phyloP scores from a whole-genome alignment of 163 green algal genomes.

The Coccomyxa subellipsoidea region DNA sequence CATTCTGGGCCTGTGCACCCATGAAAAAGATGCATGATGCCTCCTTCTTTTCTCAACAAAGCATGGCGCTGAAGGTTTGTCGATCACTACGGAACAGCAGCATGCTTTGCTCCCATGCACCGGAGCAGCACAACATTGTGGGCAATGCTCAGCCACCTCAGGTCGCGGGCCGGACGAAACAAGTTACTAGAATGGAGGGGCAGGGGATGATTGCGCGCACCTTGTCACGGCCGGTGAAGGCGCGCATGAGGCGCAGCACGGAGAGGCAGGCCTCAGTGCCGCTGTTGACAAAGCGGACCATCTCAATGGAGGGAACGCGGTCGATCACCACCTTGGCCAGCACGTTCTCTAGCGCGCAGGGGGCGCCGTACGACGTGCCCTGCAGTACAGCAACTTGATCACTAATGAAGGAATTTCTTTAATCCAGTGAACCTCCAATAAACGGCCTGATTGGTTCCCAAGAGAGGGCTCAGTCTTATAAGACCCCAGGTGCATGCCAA shows the following conservation, averaged over 20 bases:
- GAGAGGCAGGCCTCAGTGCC: conserved; percentile 98
- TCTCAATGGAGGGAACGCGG: conserved; percentile 95
- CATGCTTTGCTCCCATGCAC: too few relatives aligned
- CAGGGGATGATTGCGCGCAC: conserved; percentile 9
- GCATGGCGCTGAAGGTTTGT: too few relatives aligned
- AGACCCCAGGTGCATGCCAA: too few relatives aligned
- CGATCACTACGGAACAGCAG: too few relatives aligned
- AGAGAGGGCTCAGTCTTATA: too few relatives aligned
- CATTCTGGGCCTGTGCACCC: not conserved
- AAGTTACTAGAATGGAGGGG: not conserved
- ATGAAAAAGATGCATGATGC: not conserved
- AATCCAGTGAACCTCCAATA: not conserved
- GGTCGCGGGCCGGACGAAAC: too few relatives aligned
- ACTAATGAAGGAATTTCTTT: not conserved
- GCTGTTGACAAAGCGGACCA: conserved; percentile 97
- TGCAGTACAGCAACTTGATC: too few relatives aligned
- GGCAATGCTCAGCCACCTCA: too few relatives aligned
- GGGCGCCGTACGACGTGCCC: conserved; percentile 95
- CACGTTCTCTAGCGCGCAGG: conserved; percentile 96
- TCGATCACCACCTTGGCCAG: conserved; percentile 97
- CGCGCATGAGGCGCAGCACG: conserved; percentile 95
- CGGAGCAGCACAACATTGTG: too few relatives aligned
- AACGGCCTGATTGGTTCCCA: not conserved
- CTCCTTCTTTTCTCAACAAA: too few relatives aligned
- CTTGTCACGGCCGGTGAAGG: conserved; percentile 96